Percentiles rank a stretch among this genome's conserved stretches.
Conservation (phyloP, 2,329 filamentous ascomycete species). For the Lachnellula hyalina region DNA sequence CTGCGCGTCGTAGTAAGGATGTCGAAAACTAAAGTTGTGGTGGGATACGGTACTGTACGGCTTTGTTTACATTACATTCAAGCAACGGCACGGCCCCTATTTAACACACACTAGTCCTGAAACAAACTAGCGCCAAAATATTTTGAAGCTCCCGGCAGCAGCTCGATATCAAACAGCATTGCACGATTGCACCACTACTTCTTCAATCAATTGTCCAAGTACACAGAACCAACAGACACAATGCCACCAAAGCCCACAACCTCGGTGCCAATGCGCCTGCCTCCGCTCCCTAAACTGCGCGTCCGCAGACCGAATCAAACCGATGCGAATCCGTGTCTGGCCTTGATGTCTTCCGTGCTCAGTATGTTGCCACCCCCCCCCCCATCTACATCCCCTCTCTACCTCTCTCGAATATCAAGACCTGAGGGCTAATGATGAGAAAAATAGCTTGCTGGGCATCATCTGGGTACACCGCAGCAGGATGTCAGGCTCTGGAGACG, state of each 20-base stretch:
- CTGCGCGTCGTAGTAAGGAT: constrained; percentile 11
- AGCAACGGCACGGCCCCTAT: background rate
- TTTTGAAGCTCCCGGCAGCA: constrained; percentile 3
- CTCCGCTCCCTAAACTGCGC: constrained; percentile 57
- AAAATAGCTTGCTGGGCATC: constrained; percentile 76
- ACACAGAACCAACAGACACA: background rate
- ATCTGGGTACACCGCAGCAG: constrained; percentile 59
- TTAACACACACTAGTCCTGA: background rate
- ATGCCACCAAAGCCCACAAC: constrained; percentile 33
- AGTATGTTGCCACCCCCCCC: constrained; percentile 42
- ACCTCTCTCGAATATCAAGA: background rate
- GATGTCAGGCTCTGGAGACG: constrained; percentile 54
- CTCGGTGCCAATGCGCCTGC: constrained; percentile 37
- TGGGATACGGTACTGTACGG: background rate
- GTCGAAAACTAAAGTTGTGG: background rate
- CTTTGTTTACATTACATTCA: constrained; percentile 24
- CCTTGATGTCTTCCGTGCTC: constrained; percentile 61
- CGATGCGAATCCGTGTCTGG: constrained; percentile 58
- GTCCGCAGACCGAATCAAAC: constrained; percentile 58
- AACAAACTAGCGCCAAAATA: constrained; percentile 20
- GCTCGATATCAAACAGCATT: background rate
- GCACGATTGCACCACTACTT: background rate
- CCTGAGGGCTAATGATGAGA: constrained; percentile 1
- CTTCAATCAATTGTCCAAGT: background rate
- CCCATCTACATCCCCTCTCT: constrained; percentile 1